These are phyloP conservation scores for Amanita thiersii DNA, from an alignment of 768 basidiomycete species.

Conservation along the genomic window DNA sequence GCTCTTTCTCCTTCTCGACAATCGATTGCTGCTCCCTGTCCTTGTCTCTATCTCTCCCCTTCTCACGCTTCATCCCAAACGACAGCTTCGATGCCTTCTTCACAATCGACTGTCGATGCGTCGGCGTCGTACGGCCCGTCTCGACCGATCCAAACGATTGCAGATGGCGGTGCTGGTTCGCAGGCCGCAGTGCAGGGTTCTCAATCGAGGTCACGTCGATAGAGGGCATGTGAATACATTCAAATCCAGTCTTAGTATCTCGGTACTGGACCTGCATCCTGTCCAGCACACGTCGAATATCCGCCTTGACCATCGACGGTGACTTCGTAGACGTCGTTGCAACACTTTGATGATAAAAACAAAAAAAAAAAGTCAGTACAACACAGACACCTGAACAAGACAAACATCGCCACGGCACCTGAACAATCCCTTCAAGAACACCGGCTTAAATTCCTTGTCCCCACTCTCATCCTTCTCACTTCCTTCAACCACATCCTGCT, in stretches of 20 bases:
- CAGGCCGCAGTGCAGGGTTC: constrained; percentile 17
- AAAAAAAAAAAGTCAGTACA: constrained; percentile 6
- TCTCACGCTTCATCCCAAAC: constrained; percentile 53
- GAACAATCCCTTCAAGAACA: constrained; percentile 94
- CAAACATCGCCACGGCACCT: constrained; percentile 38
- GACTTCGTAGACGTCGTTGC: constrained; percentile 92
- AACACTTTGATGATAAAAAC: constrained; percentile 45
- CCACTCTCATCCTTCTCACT: constrained; percentile 32
- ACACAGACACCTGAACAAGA: constrained; percentile 1
- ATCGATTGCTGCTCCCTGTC: constrained; percentile 32
- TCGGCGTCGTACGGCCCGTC: constrained; percentile 26
- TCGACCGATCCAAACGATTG: constrained; percentile 45
- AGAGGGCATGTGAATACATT: constrained; percentile 92
- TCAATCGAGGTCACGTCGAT: constrained; percentile 83
- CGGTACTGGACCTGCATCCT: constrained; percentile 94
- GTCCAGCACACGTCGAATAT: constrained; percentile 82
- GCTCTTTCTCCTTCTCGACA: constrained; percentile 26
- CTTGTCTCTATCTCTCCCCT: constrained; percentile 42
- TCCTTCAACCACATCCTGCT: constrained; percentile 17
- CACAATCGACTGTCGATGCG: constrained; percentile 40
- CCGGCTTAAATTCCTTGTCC: constrained; percentile 84
- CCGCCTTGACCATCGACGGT: constrained; percentile 69
- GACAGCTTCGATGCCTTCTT: constrained; percentile 77
- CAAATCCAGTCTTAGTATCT: constrained; percentile 85
- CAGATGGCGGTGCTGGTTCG: constrained; percentile 27